These are phyloP conservation scores for Beauveria asiatica DNA, from an alignment of 2,329 filamentous ascomycete genomes.

Conservation along the genomic window DNA sequence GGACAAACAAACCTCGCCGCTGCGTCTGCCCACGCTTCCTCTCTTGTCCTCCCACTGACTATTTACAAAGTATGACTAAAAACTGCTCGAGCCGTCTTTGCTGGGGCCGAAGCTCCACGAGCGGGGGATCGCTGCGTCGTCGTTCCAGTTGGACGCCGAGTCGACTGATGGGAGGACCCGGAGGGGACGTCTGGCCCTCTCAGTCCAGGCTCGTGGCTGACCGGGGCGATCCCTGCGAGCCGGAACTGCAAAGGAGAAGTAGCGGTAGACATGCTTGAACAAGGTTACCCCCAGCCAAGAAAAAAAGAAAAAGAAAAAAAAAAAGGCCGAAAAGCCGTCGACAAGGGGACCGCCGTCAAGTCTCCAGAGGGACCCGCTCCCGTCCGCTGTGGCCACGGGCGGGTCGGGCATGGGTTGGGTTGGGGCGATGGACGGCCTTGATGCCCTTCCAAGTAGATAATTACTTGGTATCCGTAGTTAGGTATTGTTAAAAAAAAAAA, in stretches of 20 bases:
- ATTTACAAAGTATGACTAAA: background rate
- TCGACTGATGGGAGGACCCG: slow-evolving; percentile 8
- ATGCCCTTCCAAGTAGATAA: background rate
- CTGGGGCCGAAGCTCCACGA: background rate
- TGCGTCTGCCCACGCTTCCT: background rate
- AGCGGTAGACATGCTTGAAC: background rate
- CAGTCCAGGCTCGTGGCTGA: background rate
- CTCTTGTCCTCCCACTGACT: background rate
- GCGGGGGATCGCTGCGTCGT: slow-evolving; percentile 4
- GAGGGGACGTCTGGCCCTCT: background rate
- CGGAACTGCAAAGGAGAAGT: background rate
- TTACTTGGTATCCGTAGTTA: no score
- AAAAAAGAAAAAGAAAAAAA: background rate
- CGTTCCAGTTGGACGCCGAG: background rate
- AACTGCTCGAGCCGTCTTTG: background rate
- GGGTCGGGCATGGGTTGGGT: background rate
- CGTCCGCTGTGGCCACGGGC: background rate
- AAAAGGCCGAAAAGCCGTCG: background rate
- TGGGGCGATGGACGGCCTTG: background rate
- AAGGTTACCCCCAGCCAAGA: background rate
- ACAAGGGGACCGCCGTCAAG: background rate
- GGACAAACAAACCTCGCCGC: background rate
- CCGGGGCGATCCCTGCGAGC: background rate
- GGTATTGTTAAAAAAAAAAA: background rate
- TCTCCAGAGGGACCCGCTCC: background rate